Conservation (phyloP, 2,329 filamentous ascomycete species). For the Fusarium sacchari region DNA sequence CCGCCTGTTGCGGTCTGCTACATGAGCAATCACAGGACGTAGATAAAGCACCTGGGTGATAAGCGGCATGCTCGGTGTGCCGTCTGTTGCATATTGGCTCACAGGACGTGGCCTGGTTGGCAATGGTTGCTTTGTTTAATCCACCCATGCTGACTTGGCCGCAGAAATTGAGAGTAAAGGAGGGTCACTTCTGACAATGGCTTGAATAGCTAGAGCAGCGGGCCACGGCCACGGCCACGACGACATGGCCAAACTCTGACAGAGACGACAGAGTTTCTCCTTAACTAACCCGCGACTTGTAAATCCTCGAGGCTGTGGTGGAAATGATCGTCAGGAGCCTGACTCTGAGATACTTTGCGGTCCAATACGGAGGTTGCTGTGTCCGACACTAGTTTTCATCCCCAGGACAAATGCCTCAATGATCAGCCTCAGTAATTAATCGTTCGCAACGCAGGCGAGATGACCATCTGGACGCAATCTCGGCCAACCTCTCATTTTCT, state of each 20-base stretch:
- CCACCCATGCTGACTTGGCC: slow-evolving; percentile 43
- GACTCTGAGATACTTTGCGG: slow-evolving; percentile 15
- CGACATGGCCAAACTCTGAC: slow-evolving; percentile 12
- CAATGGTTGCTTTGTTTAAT: slow-evolving; percentile 33
- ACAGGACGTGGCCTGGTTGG: slow-evolving; percentile 39
- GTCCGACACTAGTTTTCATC: slow-evolving; percentile 13
- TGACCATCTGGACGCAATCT: slow-evolving; percentile 38
- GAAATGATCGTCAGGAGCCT: slow-evolving; percentile 33
- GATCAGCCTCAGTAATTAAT: slow-evolving; percentile 36
- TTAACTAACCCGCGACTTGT: slow-evolving; percentile 22
- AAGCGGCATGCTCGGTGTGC: slow-evolving; percentile 42
- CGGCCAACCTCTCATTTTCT: slow-evolving; percentile 36
- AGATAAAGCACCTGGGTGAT: slow-evolving; percentile 25
- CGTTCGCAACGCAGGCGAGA: slow-evolving; percentile 25
- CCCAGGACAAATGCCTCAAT: slow-evolving; percentile 26
- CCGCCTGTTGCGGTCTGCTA: slow-evolving; percentile 18
- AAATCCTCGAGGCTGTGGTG: slow-evolving; percentile 9
- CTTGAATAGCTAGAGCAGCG: no score
- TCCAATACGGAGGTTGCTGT: slow-evolving; percentile 25
- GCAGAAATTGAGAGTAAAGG: slow-evolving; percentile 22
- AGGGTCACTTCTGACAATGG: slow-evolving; percentile 30
- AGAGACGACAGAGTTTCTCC: slow-evolving; percentile 5
- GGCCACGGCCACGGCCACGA: slow-evolving; percentile 34
- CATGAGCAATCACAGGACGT: slow-evolving; percentile 38
- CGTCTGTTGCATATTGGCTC: slow-evolving; percentile 39